Percentiles rank a stretch among this genome's conserved stretches.
Conservation (phyloP, 371 early-diverging fungal genomes). For the Mucor circinelloides region DNA sequence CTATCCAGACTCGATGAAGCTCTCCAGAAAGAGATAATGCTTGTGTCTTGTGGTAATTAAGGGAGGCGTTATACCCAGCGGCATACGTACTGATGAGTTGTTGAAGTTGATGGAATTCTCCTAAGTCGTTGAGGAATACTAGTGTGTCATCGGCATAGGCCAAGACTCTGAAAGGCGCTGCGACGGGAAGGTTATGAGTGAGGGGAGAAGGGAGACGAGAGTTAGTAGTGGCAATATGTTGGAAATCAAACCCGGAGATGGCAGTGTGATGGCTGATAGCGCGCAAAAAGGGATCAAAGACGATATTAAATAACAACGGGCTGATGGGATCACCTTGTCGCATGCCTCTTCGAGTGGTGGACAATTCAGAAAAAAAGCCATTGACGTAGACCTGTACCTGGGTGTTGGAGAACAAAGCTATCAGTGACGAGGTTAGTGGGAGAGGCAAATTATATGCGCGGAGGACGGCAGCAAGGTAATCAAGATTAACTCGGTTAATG, state of each 20-base stretch:
- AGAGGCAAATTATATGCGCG: constrained; percentile 10
- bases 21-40: too few relatives aligned
- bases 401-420: neutral
- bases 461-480: constrained; percentile 7
- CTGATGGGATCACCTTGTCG: constrained; percentile 20
- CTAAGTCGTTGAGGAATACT: too few relatives aligned
- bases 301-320: constrained; percentile 17
- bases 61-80: too few relatives aligned
- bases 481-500: constrained; percentile 8
- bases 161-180: too few relatives aligned
- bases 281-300: constrained; percentile 14
- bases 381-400: neutral
- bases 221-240: too few relatives aligned
- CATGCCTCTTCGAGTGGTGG: constrained; percentile 6
- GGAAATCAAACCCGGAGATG: neutral
- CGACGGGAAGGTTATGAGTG: too few relatives aligned
- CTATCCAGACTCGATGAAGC: too few relatives aligned
- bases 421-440: constrained; percentile 14
- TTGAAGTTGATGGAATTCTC: too few relatives aligned
- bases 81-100: too few relatives aligned
- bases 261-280: neutral
- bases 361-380: neutral
- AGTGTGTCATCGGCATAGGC: too few relatives aligned
- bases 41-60: too few relatives aligned
- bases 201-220: too few relatives aligned